Percentiles rank a stretch among this genome's conserved stretches.
These are phyloP conservation scores for Nicotiana rustica DNA, from an alignment of 305 asterid genomes.

Conservation along the genomic window DNA sequence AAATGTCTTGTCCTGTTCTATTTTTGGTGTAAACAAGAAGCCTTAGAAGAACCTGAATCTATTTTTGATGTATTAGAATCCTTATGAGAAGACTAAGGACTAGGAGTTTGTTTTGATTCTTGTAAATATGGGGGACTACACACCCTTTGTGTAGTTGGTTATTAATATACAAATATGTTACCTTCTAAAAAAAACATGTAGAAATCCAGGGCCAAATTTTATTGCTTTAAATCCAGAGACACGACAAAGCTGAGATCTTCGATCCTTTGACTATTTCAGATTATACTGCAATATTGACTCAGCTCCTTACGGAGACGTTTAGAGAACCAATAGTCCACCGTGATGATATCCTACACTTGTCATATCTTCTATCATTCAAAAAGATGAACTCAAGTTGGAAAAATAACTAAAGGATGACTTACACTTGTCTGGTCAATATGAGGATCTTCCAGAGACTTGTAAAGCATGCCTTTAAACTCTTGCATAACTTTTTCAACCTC, in stretches of 20 bases:
- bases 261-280: neutral
- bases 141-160: too few relatives aligned
- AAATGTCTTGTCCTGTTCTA: too few relatives aligned
- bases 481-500: constrained; percentile 98
- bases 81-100: too few relatives aligned
- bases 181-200: too few relatives aligned
- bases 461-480: constrained; percentile 94
- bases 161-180: too few relatives aligned
- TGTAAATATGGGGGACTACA: too few relatives aligned
- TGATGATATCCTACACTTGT: constrained; percentile 18
- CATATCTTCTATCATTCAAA: constrained; percentile 6
- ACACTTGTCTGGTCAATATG: constrained; percentile 87
- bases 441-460: constrained; percentile 96
- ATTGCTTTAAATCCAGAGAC: neutral
- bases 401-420: constrained; percentile 37
- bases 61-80: too few relatives aligned
- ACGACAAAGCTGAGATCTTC: neutral
- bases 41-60: too few relatives aligned
- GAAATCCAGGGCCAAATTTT: neutral
- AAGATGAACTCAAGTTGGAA: constrained; percentile 20
- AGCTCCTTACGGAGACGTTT: neutral
- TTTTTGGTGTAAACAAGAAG: too few relatives aligned
- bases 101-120: too few relatives aligned
- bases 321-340: constrained; percentile 27
- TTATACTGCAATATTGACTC: neutral